phyloP scores from a whole-genome alignment of 345 rosid species.

The Moricandia arvensis region DNA sequence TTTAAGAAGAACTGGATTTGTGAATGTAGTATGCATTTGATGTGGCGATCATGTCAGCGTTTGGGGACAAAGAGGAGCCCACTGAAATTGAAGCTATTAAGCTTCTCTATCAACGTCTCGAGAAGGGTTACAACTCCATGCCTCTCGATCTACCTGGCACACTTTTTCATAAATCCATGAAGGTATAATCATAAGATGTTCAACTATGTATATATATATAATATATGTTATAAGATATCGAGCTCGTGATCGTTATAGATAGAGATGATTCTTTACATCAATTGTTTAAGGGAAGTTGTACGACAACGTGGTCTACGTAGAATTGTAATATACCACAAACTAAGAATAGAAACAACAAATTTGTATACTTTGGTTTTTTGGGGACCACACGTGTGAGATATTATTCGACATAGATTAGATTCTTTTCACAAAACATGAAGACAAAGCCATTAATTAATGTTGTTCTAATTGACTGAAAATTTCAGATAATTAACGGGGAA shows the following conservation, averaged over 20 bases:
- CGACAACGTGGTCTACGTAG: conserved; percentile 2
- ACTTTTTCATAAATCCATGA: conserved; percentile 72
- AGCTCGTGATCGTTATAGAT: neutral
- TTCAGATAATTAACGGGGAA: no score
- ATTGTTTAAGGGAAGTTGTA: neutral
- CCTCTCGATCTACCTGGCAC: conserved; percentile 86
- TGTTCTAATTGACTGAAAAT: no score
- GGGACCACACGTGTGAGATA: neutral
- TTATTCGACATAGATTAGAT: no score
- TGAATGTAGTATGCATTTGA: conserved; percentile 79
- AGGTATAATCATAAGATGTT: conserved; percentile 41
- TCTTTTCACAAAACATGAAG: no score
- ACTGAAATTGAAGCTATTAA: conserved; percentile 60
- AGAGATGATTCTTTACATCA: neutral
- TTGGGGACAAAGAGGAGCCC: conserved; percentile 57
- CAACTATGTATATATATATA: neutral
- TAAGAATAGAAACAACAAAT: no score
- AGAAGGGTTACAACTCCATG: conserved; percentile 94
- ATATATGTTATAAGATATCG: neutral
- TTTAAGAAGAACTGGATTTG: conserved; percentile 5
- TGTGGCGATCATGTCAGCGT: conserved; percentile 83
- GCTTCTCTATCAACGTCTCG: conserved; percentile 63
- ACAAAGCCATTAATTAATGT: no score
- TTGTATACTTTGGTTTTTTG: no score
- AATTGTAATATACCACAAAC: neutral